Evolutionary conservation across 2,329 filamentous ascomycete species (phyloP), one percentile per base, ranked within the genome.

Genomic region (Proliferodiscus dingleyae): DNA sequence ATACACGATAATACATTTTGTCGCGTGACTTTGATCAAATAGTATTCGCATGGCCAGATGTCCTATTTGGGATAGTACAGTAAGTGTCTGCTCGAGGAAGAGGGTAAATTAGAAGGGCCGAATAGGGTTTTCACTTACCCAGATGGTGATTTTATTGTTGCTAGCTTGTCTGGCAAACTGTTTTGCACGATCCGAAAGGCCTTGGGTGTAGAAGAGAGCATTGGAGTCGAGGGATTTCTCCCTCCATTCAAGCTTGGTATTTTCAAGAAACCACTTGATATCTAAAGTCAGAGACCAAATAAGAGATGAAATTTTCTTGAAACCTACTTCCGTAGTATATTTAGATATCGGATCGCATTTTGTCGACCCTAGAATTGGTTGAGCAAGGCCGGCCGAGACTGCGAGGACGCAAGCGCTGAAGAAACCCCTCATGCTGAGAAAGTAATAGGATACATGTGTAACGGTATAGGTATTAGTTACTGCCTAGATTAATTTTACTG

Each of bases 11-110:
- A 21, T 4, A 34, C 39, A 22, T 47, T 47, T 7, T 43, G 24
- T 16, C 39, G n/a, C 7, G 36, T 39, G 4, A 13, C 18, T 9
- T 34, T 39, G 28, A 33, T 40, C n/a, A 38, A 21, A n/a, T 47
- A 47, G 34, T 36, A 43, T 16, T 47, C 39, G 29, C 45, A 47
- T 18, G 45, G 45, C 45, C 45, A 47, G 24, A 47, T 23, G 10
- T 47, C 45, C 45, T 47, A 21, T 10, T 19, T 8, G 13, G 9
- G 9, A 15, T n/a, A 22, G 4, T 7, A 16, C 15, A 1, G 24
- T 41, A 15, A 46, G 30, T 28, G 24, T 1, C 16, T 15, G 21
- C 5, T 9, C 13, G n/a, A 13, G 16, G 4, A 23, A 13, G 7
- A 15, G 7, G 7, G 10, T 10, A 19, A 6, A 9, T 2, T n/a